These are phyloP conservation scores for Podosphaera fusca DNA, from an alignment of 2,329 filamentous ascomycete species.

Conservation along the genomic window DNA sequence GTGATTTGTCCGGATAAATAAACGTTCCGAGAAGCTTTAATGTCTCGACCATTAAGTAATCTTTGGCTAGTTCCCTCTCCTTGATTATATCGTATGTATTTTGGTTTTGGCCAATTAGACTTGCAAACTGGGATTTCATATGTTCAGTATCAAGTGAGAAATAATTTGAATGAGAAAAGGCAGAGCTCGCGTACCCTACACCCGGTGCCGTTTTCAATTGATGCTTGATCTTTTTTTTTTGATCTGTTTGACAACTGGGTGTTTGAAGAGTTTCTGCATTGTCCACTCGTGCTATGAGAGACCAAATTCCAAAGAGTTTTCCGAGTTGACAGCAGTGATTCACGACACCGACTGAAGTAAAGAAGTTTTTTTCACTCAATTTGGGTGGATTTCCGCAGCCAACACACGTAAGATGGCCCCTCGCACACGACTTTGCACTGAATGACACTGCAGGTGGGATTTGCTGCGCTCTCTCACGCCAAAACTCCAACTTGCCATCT, in stretches of 20 bases:
- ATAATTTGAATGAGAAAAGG: not conserved
- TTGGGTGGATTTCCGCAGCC: conserved; percentile 6
- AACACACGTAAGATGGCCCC: conserved; percentile 5
- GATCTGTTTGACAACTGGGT: not conserved
- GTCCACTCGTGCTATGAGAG: conserved; percentile 7
- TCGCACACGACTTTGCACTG: conserved; percentile 3
- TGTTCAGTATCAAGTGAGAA: not conserved
- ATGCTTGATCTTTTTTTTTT: not conserved
- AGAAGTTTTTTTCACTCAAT: conserved; percentile 3
- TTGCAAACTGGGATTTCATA: not conserved
- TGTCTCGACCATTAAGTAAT: conserved; percentile 5
- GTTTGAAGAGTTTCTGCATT: not conserved
- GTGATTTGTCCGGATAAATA: not conserved
- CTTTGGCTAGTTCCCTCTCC: conserved; percentile 2
- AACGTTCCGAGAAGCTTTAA: conserved; percentile 5
- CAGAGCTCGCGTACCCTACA: conserved; percentile 5
- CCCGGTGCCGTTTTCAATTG: not conserved
- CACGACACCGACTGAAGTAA: conserved; percentile 7
- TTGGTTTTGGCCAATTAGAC: not conserved
- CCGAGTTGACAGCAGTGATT: conserved; percentile 7
- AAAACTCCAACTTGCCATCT: conserved; percentile 3
- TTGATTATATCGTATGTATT: not conserved
- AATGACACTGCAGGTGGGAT: conserved; percentile 6
- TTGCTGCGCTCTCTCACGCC: conserved; percentile 5
- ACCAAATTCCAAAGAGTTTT: conserved; percentile 6